A percentile compares a stretch with the other conserved stretches of the same genome.
These are phyloP conservation scores for Leccinum boreale DNA, from an alignment of 768 basidiomycete species.

Conservation along the genomic window DNA sequence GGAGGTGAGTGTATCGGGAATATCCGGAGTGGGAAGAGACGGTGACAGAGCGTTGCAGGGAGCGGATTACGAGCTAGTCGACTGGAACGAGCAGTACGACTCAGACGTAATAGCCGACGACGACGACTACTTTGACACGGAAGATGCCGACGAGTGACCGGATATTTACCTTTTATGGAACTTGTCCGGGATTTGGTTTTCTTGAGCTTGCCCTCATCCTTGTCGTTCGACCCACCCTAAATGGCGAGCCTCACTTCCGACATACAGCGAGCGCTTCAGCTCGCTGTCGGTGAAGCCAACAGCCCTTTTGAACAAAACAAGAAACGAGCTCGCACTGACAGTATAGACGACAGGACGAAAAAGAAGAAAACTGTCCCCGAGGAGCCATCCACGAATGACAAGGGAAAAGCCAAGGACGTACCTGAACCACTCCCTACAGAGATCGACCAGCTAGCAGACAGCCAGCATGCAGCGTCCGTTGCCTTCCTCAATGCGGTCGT, in stretches of 20 bases:
- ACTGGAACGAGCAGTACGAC: constrained; percentile 75
- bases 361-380: constrained; percentile 22
- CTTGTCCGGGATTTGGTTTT: constrained; percentile 12
- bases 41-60: constrained; percentile 38
- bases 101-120: constrained; percentile 40
- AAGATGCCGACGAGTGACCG: constrained; percentile 39
- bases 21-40: neutral
- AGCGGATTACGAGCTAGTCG: constrained; percentile 66
- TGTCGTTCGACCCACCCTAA: constrained; percentile 39
- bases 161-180: constrained; percentile 15
- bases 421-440: constrained; percentile 34
- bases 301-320: constrained; percentile 36
- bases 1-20: constrained; percentile 46
- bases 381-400: constrained; percentile 30
- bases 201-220: constrained; percentile 41
- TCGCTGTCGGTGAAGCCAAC: constrained; percentile 46
- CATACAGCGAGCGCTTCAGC: constrained; percentile 49
- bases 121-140: constrained; percentile 75
- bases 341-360: constrained; percentile 32
- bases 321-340: constrained; percentile 30
- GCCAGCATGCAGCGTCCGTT: constrained; percentile 47
- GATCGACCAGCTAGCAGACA: constrained; percentile 26
- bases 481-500: constrained; percentile 65
- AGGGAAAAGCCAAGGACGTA: constrained; percentile 33
- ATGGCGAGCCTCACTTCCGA: constrained; percentile 39